phyloP scores from a whole-genome alignment of 1,284 basidiomycete genomes.

The Cryptococcus neoformans region DNA sequence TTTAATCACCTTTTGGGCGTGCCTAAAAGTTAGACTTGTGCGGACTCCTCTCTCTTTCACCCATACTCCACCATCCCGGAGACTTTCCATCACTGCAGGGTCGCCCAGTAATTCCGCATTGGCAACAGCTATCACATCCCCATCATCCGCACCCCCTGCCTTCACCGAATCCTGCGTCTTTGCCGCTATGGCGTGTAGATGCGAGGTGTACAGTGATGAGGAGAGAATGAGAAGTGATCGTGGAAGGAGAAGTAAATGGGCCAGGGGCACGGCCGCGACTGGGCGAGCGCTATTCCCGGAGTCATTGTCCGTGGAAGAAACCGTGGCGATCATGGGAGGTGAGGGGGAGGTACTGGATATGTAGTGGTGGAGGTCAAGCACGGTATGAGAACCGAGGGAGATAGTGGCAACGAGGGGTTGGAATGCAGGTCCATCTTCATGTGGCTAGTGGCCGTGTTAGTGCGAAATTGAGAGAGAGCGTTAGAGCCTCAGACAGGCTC shows the following conservation, averaged over 20 bases:
- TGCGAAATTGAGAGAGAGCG: not conserved
- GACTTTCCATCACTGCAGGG: constrained; percentile 46
- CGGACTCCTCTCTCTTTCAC: constrained; percentile 56
- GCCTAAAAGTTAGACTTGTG: constrained; percentile 83
- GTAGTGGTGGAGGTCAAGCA: constrained; percentile 83
- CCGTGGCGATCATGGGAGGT: constrained; percentile 36
- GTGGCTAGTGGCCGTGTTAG: constrained; percentile 60
- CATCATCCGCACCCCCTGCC: constrained; percentile 3
- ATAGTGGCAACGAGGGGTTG: constrained; percentile 84
- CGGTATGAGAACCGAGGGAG: constrained; percentile 75
- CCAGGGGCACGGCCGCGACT: constrained; percentile 63
- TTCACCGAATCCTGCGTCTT: constrained; percentile 53
- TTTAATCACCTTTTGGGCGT: constrained; percentile 63
- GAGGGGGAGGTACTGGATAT: constrained; percentile 40
- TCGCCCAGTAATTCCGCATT: constrained; percentile 58
- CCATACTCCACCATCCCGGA: constrained; percentile 56
- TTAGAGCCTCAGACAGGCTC: constrained; percentile 32
- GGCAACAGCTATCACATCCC: constrained; percentile 52
- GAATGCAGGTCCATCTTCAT: constrained; percentile 89
- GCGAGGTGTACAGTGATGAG: constrained; percentile 61
- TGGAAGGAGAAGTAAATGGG: constrained; percentile 74
- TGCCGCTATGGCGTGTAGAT: constrained; percentile 71
- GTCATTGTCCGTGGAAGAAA: not conserved
- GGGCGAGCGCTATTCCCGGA: constrained; percentile 38
- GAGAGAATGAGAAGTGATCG: constrained; percentile 77